These are phyloP conservation scores for Naganishia onofrii DNA, from an alignment of 768 basidiomycete genomes.

Conservation along the genomic window DNA sequence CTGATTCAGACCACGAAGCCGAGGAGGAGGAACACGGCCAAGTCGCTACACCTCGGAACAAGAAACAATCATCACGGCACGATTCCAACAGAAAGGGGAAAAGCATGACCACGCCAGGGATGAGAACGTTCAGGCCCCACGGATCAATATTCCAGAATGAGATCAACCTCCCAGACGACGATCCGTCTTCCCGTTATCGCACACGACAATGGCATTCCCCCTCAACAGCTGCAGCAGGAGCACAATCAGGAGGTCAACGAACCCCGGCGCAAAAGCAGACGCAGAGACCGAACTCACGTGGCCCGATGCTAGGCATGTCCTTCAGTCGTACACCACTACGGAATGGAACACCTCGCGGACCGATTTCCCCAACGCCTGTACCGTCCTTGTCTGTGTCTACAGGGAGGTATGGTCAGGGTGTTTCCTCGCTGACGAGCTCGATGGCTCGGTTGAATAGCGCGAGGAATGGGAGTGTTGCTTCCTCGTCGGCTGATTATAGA, in stretches of 20 bases:
- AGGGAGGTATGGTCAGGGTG: neutral
- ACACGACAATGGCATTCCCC: slow-evolving; percentile 17
- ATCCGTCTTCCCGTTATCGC: neutral
- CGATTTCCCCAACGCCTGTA: neutral
- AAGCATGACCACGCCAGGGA: neutral
- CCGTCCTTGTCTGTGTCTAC: neutral
- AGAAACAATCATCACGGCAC: neutral
- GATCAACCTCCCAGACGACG: slow-evolving; percentile 22
- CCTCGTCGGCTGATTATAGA: neutral
- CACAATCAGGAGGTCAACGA: neutral
- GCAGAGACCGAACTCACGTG: neutral
- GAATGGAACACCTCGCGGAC: neutral
- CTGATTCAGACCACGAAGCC: neutral
- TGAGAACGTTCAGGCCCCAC: neutral
- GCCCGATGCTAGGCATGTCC: neutral
- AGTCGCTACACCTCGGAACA: neutral
- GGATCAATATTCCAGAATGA: slow-evolving; percentile 15
- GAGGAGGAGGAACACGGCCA: neutral
- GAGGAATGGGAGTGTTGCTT: neutral
- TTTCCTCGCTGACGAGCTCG: slow-evolving; percentile 3
- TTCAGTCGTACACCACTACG: neutral
- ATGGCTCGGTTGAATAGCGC: neutral
- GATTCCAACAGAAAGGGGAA: neutral
- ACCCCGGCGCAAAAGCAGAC: neutral
- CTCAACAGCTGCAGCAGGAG: neutral